Base-by-base conservation (phyloP, 2,329 filamentous ascomycete genomes). In the Xylaria sp. region DNA sequence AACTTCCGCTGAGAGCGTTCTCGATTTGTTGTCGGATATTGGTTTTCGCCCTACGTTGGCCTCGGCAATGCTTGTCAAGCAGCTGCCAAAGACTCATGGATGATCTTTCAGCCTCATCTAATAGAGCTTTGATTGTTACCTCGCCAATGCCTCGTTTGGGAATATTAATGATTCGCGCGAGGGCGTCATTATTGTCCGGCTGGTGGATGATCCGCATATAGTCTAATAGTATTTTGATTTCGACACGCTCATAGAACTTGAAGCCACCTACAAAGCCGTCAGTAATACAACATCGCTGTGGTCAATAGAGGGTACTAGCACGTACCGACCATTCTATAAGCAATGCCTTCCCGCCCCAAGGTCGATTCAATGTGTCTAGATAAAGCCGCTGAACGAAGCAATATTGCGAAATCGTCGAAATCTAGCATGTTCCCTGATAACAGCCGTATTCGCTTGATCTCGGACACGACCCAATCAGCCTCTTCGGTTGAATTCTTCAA, bases 231-330 rank as follows among this genome's bases (percentile, higher is more conserved):
- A 93, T 85, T 78, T 96, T 97, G 76, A 98, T 91, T 78, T 99
- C 95, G 2, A 89, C 87, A 60, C 96, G 89, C 73, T 99, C 96
- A 75, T 97, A 98, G 78, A 99, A 99, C 67, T 93, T 92, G 70
- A 89, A 88, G 1, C 96, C 95, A 45, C 88, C 81, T 82, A 58
- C 59, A 45, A 27, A 71, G 61, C 53, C 48, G 62, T 73, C 59
- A 70, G 58, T 54, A 51, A 53, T 32, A n/a, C 57, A 42, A 30
- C 58, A 5, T 36, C 45, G n/a, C 8, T 8, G 53, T 42, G 7
- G 3, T 36, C 24, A 42, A 19, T 56, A 17, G 45, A 8, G 45
- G 30, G 21, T 63, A 27, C 61, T 34, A 63, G 27, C 61, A 79
- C 81, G 72, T 75, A 74, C 92, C 95, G 60, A 98, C 90, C 94